Evolutionary conservation across 75 land plant genomes (phyloP), one percentile per base, ranked within the genome.

Genomic region (Chamaecyparis obtusa): DNA sequence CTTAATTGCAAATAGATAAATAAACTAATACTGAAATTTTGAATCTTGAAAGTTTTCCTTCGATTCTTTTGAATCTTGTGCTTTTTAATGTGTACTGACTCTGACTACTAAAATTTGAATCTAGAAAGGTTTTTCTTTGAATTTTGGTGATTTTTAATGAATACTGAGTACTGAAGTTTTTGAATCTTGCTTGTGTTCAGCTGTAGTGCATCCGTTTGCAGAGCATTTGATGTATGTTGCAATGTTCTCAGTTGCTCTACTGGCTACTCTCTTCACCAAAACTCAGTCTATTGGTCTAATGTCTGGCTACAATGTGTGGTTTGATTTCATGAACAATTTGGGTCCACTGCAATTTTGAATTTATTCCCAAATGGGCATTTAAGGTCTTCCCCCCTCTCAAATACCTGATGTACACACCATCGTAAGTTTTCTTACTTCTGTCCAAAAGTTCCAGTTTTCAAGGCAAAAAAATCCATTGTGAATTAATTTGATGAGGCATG

Each of bases 261-360:
- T 93, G 13, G 87, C 91, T 16, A 82, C 87, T 0, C 19, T 86
- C 16, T 24, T 90, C 71, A 91, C 92, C 0, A 89, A 92, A 37
- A 93, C 92, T 5, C 83, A 83, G 11, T 95, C 95, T 9, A 60
- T 95, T 11, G 87, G 82, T 36, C 57, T 92, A 11, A 15, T 91
- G 21, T 86, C 81, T 85, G 86, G 54, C 69, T 97, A 97, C 89
- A 78, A 91, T 13, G 80, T 91, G 0, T 97, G 92, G 91, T 93
- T 97, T 41, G 99, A 98, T 85, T 90, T 95, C 91, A 94, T 98
- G 97, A 98, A 98, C 91, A 89, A 93, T 85, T 86, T 97, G 96
- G 99, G 99, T n/a, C 3, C 99, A 98, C 86, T 98, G 99, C 93
- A 98, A 98, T 90, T 95, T 93, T 41, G 99, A 98, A 91, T 88